These are phyloP conservation scores for Pythium phragmitis DNA, from an alignment of 352 stramenopile species.

Conservation along the genomic window DNA sequence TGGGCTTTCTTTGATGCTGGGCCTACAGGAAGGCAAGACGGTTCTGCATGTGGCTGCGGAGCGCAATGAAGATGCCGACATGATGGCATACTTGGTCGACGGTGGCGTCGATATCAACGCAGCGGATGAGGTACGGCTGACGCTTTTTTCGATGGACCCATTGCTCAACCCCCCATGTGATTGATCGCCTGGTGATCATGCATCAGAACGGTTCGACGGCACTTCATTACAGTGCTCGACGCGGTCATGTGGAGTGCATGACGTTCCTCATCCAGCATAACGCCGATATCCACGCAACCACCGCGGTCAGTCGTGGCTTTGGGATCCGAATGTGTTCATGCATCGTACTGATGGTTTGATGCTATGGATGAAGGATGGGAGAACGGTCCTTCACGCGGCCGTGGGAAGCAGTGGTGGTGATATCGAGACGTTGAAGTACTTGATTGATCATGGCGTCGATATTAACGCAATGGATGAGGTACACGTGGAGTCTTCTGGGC, in stretches of 20 bases:
- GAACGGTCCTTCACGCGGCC: neutral
- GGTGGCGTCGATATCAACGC: neutral
- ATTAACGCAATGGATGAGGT: constrained; percentile 2
- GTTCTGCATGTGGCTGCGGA: neutral
- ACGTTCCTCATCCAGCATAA: neutral
- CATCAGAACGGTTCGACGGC: neutral
- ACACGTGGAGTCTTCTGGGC: neutral
- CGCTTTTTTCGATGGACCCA: neutral
- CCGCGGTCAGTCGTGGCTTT: neutral
- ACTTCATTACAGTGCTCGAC: neutral
- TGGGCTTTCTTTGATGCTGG: neutral
- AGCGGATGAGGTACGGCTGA: neutral
- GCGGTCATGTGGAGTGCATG: neutral
- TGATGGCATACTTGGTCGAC: neutral
- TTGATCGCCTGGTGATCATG: neutral
- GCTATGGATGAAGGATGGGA: neutral
- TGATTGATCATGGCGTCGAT: neutral
- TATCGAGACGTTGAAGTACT: neutral
- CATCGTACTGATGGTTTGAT: neutral
- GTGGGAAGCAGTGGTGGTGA: neutral
- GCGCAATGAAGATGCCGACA: neutral
- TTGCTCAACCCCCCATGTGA: too few relatives aligned
- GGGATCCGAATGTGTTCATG: too few relatives aligned
- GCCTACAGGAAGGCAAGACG: neutral
- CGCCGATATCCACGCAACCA: neutral